Conservation (phyloP, 208 protist species). For the Trypanosoma avium region DNA sequence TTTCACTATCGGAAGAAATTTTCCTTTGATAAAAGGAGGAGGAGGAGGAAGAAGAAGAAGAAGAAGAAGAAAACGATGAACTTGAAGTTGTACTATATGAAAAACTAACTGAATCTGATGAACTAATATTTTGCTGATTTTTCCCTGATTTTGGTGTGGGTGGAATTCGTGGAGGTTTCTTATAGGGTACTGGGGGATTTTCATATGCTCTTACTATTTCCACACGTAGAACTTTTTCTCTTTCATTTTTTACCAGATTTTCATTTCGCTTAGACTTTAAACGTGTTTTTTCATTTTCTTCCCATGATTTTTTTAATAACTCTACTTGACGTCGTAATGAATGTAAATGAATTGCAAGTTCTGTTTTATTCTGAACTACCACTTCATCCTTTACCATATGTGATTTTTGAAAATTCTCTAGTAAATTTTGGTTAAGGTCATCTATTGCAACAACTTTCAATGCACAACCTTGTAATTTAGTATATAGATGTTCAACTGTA, state of each 20-base stretch:
- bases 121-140: no score
- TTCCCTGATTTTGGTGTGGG: no score
- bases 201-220: conserved; percentile 63
- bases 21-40: neutral
- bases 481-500: conserved; percentile 37
- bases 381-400: conserved; percentile 1
- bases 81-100: conserved; percentile 1
- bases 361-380: conserved; percentile 36
- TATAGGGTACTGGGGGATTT: conserved; percentile 48
- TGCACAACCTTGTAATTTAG: conserved; percentile 44
- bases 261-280: conserved; percentile 23
- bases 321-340: conserved; percentile 46
- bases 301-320: conserved; percentile 26
- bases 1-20: neutral
- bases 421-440: conserved; percentile 55
- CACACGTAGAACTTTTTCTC: conserved; percentile 31
- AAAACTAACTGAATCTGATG: no score
- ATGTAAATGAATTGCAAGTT: conserved; percentile 67
- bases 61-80: neutral
- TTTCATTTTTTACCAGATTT: conserved; percentile 14
- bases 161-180: conserved; percentile 55
- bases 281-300: conserved; percentile 24
- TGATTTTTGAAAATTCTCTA: conserved; percentile 26
- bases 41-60: neutral
- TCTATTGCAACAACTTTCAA: conserved; percentile 56